Conservation (phyloP, 2,329 filamentous ascomycete genomes). For the Trichophyton verrucosum region DNA sequence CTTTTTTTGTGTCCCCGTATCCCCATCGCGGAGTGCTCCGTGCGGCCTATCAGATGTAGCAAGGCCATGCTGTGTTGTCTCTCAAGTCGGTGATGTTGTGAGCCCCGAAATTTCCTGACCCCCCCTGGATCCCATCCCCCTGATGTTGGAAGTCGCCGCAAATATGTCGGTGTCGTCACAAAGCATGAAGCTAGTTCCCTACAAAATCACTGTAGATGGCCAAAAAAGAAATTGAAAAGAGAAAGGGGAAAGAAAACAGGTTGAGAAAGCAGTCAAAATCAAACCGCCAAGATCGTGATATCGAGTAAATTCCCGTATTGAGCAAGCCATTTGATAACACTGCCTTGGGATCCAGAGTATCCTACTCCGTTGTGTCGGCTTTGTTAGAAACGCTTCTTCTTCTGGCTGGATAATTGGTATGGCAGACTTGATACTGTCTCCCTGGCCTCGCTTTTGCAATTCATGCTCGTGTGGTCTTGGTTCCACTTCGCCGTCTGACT, state of each 20-base stretch:
- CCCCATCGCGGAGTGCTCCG: neutral
- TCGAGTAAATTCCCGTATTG: neutral
- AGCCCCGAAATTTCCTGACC: neutral
- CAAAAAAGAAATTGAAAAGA: neutral
- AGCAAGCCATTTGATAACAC: neutral
- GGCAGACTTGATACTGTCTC: too few relatives aligned
- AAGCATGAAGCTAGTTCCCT: neutral
- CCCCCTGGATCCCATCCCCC: neutral
- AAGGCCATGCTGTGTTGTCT: neutral
- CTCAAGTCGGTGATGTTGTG: neutral
- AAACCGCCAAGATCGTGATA: neutral
- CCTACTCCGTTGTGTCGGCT: neutral
- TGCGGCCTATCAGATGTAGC: neutral
- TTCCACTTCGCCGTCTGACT: neutral
- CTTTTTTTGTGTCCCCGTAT: neutral
- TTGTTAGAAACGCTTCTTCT: neutral
- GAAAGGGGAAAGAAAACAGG: too few relatives aligned
- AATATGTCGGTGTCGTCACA: neutral
- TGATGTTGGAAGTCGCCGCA: neutral
- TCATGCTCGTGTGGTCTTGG: constrained; percentile 1
- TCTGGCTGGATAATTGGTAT: neutral
- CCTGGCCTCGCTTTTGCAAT: neutral
- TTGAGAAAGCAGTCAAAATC: neutral
- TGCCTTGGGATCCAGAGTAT: neutral
- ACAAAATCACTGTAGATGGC: neutral